Evolutionary conservation across 2,329 filamentous ascomycete species (phyloP), one percentile per base, ranked within the genome.

Genomic region (Exserohilum rostratum): DNA sequence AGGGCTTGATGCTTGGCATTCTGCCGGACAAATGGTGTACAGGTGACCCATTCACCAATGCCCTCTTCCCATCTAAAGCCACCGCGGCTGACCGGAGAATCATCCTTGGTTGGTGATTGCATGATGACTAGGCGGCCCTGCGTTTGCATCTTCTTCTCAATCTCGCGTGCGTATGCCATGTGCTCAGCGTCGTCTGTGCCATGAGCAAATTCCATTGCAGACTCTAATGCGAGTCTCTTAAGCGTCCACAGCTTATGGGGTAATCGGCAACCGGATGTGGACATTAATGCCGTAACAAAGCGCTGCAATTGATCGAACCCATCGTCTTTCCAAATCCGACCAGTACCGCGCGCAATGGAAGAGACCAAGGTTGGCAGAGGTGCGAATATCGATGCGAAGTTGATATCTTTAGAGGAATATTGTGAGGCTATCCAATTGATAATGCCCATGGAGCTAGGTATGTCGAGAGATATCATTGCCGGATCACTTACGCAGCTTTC

Each of bases 21-120:
- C 29, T 66, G 63, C 35, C 64, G 68, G 6, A 53, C 46, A 58
- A 73, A 73, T 0, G 78, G 77, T 7, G 78, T 79, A 33, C 69
- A 74, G 0, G 70, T 66, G n/a, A 79, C 73, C 78, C 77, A 80
- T 55, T 80, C 78, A 20, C 76, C 76, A 31, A 80, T 74, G 9
- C 76, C 77, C 43, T 78, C 77, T 60, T 80, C 78, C 76, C 77
- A 79, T 18, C 71, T 66, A 48, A 76, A 76, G 3, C 71, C 73
- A 12, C 67, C 66, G 25, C 55, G 51, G n/a, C 37, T 52, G 5
- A 66, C 57, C 3, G 68, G 69, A 1, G 70, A 68, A 17, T 66
- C 65, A 12, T 63, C 61, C 40, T 70, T 73, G 2, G 64, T 60
- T 9, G 71, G 71, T 10, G 69, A 69, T 6, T 62, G 61, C 27